Evolutionary conservation across 306 rosid species (phyloP).

Genomic region (Gleditsia sinensis): DNA sequence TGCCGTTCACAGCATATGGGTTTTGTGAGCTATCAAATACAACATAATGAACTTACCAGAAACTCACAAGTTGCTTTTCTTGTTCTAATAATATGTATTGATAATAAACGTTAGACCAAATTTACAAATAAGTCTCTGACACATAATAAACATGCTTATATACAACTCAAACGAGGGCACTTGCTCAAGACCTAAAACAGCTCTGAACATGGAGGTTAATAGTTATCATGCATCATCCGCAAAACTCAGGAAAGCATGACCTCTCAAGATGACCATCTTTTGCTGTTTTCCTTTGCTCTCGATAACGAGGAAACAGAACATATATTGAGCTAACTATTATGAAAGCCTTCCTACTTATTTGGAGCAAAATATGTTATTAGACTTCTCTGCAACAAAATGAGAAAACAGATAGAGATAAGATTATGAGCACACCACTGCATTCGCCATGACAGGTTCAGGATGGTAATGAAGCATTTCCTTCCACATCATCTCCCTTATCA

Average conservation of each 20-base stretch:
- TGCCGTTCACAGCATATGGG: neutral
- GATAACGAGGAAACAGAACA: slow-evolving; percentile 39
- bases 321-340: slow-evolving; percentile 26
- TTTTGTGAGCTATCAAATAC: neutral
- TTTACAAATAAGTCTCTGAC: slow-evolving; percentile 48
- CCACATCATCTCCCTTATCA: slow-evolving; percentile 99
- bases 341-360: slow-evolving; percentile 42
- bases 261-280: slow-evolving; percentile 39
- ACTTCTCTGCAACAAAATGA: slow-evolving; percentile 30
- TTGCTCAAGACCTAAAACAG: slow-evolving; percentile 41
- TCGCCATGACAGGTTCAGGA: slow-evolving; percentile 58
- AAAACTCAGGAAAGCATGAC: slow-evolving; percentile 32
- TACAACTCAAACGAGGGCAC: slow-evolving; percentile 40
- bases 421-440: slow-evolving; percentile 45
- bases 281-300: slow-evolving; percentile 25
- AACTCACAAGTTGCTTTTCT: neutral
- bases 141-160: slow-evolving; percentile 47
- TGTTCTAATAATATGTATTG: neutral
- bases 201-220: slow-evolving; percentile 37
- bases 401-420: slow-evolving; percentile 16
- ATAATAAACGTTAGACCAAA: slow-evolving; percentile 32
- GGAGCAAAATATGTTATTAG: slow-evolving; percentile 43
- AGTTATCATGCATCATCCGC: slow-evolving; percentile 39
- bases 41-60: neutral
- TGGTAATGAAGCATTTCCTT: slow-evolving; percentile 88